These are phyloP conservation scores for Macrolepiota dolichaula DNA, from an alignment of 768 basidiomycete species.

Conservation along the genomic window DNA sequence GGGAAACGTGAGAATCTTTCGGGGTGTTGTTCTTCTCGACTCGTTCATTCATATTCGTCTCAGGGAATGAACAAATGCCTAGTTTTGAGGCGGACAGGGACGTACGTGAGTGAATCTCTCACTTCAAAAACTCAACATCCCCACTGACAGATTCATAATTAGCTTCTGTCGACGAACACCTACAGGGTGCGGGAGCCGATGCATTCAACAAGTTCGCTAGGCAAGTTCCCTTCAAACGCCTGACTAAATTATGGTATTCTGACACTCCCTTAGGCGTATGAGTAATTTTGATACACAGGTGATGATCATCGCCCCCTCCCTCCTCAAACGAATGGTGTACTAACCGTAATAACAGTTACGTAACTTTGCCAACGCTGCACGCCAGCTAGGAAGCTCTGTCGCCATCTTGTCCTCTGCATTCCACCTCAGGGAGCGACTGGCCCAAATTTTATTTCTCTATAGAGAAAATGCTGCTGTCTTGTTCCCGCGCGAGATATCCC, in stretches of 20 bases:
- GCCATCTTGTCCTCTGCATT: constrained; percentile 74
- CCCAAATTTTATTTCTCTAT: constrained; percentile 67
- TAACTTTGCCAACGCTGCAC: constrained; percentile 73
- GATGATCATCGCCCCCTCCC: constrained; percentile 11
- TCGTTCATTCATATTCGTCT: background rate
- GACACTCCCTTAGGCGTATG: constrained; percentile 40
- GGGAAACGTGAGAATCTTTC: constrained; percentile 25
- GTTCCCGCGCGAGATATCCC: constrained; percentile 61
- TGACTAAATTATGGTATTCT: constrained; percentile 5
- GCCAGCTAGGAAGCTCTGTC: constrained; percentile 74
- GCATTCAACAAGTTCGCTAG: constrained; percentile 61
- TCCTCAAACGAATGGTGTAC: background rate
- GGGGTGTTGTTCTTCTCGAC: background rate
- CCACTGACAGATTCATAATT: background rate
- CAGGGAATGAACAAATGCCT: constrained; percentile 37
- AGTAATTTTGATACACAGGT: constrained; percentile 67
- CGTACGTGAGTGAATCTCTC: constrained; percentile 48
- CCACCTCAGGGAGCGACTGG: constrained; percentile 65
- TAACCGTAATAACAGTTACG: constrained; percentile 44
- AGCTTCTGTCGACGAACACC: constrained; percentile 68
- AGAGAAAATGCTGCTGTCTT: constrained; percentile 73
- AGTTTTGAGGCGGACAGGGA: constrained; percentile 64
- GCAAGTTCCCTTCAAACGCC: constrained; percentile 26
- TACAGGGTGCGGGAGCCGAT: constrained; percentile 66
- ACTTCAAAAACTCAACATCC: background rate